These are phyloP conservation scores for Plasmopara halstedii DNA, from an alignment of 352 stramenopile species.

Conservation along the genomic window DNA sequence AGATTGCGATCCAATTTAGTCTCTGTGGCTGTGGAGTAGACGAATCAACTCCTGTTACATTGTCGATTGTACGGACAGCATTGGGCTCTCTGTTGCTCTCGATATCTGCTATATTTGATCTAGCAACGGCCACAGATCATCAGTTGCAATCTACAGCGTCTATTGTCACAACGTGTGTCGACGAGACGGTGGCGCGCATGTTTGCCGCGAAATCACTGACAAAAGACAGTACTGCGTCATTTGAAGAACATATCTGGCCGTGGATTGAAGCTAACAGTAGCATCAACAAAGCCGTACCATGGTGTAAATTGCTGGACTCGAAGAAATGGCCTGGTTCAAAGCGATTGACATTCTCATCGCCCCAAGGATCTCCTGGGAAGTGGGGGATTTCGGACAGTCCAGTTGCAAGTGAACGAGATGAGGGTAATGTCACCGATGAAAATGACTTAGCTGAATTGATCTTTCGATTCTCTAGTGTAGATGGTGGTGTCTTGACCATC, in stretches of 20 bases:
- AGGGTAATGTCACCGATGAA: constrained; percentile 17
- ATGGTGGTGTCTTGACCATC: constrained; percentile 51
- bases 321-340: constrained; percentile 60
- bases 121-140: constrained; percentile 38
- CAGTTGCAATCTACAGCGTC: constrained; percentile 45
- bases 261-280: constrained; percentile 56
- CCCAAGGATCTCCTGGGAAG: constrained; percentile 15
- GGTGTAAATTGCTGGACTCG: constrained; percentile 62
- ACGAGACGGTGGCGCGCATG: constrained; percentile 41
- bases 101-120: constrained; percentile 56
- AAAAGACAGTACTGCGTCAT: constrained; percentile 25
- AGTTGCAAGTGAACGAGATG: constrained; percentile 9
- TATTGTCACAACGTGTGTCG: constrained; percentile 50
- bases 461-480: constrained; percentile 65
- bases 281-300: constrained; percentile 36
- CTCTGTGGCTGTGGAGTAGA: constrained; percentile 30
- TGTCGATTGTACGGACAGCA: constrained; percentile 30
- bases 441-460: constrained; percentile 24
- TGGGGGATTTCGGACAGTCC: constrained; percentile 18
- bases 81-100: constrained; percentile 47
- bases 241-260: constrained; percentile 40
- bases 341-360: constrained; percentile 24
- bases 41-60: constrained; percentile 25
- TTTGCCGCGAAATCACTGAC: constrained; percentile 36
- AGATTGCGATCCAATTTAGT: constrained; percentile 50